A percentile compares a stretch with the other conserved stretches of the same genome.
Evolutionary conservation across 768 basidiomycete genomes (phyloP).

Genomic region (Glaciozyma antarctica): DNA sequence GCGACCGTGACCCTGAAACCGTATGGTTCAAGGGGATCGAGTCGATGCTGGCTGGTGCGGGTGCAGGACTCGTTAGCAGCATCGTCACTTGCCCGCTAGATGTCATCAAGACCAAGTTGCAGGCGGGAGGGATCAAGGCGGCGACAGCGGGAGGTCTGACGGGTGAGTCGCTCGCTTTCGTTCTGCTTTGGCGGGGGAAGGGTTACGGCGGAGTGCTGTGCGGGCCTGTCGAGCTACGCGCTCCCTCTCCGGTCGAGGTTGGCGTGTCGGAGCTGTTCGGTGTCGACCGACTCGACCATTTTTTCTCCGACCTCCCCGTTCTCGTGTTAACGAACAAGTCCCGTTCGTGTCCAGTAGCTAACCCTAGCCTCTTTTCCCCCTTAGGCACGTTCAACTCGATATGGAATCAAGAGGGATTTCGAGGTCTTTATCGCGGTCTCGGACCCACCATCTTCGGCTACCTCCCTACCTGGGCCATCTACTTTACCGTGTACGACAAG

Average conservation of each 20-base stretch:
- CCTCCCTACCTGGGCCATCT: slow-evolving; percentile 98
- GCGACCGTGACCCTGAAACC: not conserved
- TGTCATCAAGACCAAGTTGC: slow-evolving; percentile 92
- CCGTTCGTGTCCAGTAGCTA: too few relatives aligned
- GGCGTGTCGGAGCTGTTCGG: not conserved
- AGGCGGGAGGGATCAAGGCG: slow-evolving; percentile 47
- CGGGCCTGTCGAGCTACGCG: too few relatives aligned
- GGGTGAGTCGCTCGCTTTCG: too few relatives aligned
- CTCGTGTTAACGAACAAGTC: not conserved
- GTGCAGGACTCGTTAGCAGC: slow-evolving; percentile 84
- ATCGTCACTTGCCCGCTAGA: slow-evolving; percentile 94
- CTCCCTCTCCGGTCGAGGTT: not conserved
- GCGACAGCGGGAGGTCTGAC: too few relatives aligned
- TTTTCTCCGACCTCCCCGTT: not conserved
- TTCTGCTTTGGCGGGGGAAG: not conserved
- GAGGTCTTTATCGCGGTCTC: slow-evolving; percentile 90
- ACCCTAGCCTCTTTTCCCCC: not conserved
- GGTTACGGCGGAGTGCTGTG: not conserved
- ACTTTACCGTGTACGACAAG: slow-evolving; percentile 93
- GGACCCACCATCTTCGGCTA: slow-evolving; percentile 95
- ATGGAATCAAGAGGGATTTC: slow-evolving; percentile 58
- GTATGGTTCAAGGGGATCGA: slow-evolving; percentile 33
- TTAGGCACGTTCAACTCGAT: slow-evolving; percentile 54
- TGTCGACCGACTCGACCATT: not conserved
- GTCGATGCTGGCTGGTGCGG: slow-evolving; percentile 66